Evolutionary conservation across 73 alveolate species (phyloP).

Genomic region (Paramecium caudatum): DNA sequence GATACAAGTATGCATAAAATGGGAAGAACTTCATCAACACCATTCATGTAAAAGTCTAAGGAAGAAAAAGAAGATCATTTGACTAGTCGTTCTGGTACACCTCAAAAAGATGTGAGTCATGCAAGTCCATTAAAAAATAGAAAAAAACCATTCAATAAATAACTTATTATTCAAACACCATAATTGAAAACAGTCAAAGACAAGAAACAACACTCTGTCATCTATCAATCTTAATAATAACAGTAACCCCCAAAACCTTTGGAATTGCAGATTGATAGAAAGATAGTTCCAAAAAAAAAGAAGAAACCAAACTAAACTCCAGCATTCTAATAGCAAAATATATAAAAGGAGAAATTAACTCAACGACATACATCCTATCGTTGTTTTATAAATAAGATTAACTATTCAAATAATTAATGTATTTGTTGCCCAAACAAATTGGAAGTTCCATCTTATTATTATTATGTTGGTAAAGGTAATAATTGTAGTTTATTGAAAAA

Average conservation of each 20-base stretch:
- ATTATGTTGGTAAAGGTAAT: constrained; percentile 92
- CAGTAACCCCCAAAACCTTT: neutral
- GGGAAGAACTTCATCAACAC: constrained; percentile 64
- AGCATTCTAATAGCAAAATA: neutral
- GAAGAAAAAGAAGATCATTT: constrained; percentile 55
- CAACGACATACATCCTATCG: constrained; percentile 68
- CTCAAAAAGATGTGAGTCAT: constrained; percentile 16
- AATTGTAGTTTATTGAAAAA: constrained; percentile 81
- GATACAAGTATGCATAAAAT: constrained; percentile 24
- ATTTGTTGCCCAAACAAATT: constrained; percentile 42
- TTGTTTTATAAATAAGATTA: constrained; percentile 67
- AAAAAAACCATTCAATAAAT: neutral
- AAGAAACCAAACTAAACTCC: constrained; percentile 1
- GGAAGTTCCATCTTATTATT: constrained; percentile 78
- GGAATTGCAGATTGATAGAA: neutral
- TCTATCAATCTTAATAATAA: neutral
- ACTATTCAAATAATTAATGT: constrained; percentile 57
- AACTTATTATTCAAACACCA: neutral
- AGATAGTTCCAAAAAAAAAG: neutral
- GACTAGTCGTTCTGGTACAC: constrained; percentile 47
- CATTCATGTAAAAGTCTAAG: constrained; percentile 59
- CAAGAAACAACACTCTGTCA: neutral
- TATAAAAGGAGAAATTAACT: constrained; percentile 56
- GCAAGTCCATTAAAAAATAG: constrained; percentile 46
- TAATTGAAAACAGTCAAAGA: constrained; percentile 14